These are phyloP conservation scores for Pleurotus tuoliensis DNA, from an alignment of 768 basidiomycete genomes.

Conservation along the genomic window DNA sequence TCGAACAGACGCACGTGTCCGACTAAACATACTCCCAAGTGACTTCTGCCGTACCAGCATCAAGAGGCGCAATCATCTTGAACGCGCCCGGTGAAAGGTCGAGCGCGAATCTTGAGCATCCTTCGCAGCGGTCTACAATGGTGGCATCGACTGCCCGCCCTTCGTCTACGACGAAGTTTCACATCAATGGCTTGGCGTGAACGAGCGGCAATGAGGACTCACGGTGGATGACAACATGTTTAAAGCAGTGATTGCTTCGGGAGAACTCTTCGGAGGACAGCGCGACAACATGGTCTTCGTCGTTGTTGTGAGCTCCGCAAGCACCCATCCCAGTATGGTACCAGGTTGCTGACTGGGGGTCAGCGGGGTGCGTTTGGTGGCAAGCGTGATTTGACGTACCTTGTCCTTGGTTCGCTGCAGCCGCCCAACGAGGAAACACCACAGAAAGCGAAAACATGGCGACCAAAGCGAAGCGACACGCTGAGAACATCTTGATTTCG, in stretches of 20 bases:
- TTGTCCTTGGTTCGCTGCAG: not conserved
- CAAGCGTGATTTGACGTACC: too few relatives aligned
- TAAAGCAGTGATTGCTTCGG: constrained; percentile 15
- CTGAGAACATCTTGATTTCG: not conserved
- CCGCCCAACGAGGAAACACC: not conserved
- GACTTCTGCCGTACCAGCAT: not conserved
- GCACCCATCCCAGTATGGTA: constrained; percentile 18
- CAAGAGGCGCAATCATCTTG: constrained; percentile 2
- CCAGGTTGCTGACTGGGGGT: constrained; percentile 14
- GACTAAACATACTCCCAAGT: not conserved
- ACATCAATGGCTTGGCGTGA: not conserved
- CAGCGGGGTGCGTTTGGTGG: too few relatives aligned
- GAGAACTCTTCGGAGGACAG: constrained; percentile 15
- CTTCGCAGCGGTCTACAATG: constrained; percentile 4
- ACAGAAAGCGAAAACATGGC: not conserved
- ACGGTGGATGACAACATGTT: constrained; percentile 17
- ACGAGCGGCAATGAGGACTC: not conserved
- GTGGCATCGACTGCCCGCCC: not conserved
- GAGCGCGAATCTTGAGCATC: not conserved
- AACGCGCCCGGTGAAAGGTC: constrained; percentile 5
- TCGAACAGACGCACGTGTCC: too few relatives aligned
- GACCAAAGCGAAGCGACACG: not conserved
- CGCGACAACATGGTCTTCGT: constrained; percentile 21
- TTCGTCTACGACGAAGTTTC: not conserved
- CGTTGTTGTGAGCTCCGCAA: constrained; percentile 16